Evolutionary conservation across 2,329 filamentous ascomycete genomes (phyloP), one percentile per base, ranked within the genome.

Genomic region (Amylocarpus encephaloides): DNA sequence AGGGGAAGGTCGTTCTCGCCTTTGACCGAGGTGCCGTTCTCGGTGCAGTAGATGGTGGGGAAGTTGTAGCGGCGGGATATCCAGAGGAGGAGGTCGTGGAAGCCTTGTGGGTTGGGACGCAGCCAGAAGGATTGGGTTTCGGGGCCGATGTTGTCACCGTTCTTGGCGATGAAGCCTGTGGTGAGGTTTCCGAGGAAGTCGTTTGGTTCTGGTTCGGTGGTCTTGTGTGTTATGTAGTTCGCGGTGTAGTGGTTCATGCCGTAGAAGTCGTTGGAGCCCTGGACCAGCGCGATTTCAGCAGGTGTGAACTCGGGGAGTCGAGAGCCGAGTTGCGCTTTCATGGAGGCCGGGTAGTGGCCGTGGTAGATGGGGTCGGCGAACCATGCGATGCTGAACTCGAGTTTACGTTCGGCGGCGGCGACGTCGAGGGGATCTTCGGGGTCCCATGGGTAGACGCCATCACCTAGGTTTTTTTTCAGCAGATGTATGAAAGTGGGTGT

Each of bases 231-330:
- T 71, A 94, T 83, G 71, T 87, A 94, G 75, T 93, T 88, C 64
- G 88, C 85, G 45, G 87, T 91, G 74, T 95, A 95, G 75, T 90
- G 86, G 74, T 95, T 94, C 87, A 92, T 92, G 67, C 88, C 89
- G 69, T 94, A 94, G 70, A 94, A 94, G 73, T 94, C 89, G 68
- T 93, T 93, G 65, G 84, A 88, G n/a, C 86, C 88, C 63, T 85
- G 76, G 41, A 95, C 82, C n/a, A 93, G 73, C 2, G 79, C 79
- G 19, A 74, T 68, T 65, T 95, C 88, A 58, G 88, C 85, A 0
- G 76, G 68, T 0, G 85, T 89, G 67, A 87, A 93, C 40, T 74
- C 72, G 5, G 89, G 89, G 43, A 94, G 77, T 12, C 88, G 81
- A 65, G 84, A 76, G 49, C 88, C 88, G 15, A 94, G 81, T 72